Evolutionary conservation across 371 early-diverging fungal genomes (phyloP), one percentile per base, ranked within the genome.

Genomic region (Modicella reniformis): DNA sequence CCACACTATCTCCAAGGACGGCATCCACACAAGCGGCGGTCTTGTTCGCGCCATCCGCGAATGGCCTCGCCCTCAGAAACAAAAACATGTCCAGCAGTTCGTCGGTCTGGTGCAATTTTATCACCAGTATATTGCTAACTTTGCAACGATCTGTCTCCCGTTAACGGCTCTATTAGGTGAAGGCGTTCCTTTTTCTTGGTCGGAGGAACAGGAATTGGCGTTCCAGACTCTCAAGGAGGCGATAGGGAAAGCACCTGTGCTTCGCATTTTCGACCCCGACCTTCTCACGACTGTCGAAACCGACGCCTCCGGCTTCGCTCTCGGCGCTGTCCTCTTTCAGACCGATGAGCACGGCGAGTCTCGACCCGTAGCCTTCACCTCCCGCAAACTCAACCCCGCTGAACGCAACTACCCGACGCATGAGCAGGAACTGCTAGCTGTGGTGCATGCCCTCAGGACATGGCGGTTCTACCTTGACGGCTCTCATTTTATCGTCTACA

Each of bases 51-150:
- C 65, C 8, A 64, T 64, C 37, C 25, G 49, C 3, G 57, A 64
- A 49, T 56, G 65, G 57, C 65, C 57, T 21, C 49, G 57, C 33
- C 65, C 55, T 15, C 32, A 40, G 37, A 62, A 62, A n/a, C 63
- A 54, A 26, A 53, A 44, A 23, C 54, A 62, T 40, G 63, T 54
- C 26, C 63, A 62, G 26, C 54, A 62, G n/a, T 61, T 61, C 21
- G 25, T 61, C 17, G 62, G 62, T 23, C 52, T 61, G 19, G 52
- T 51, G 21, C 62, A 61, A 28, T 26, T 51, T 28, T 51, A 51
- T 25, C 75, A 81, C 0, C 67, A 83, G 2, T 89, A 87, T 57
- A 84, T 90, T 6, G 30, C 53, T 1, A 33, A 80, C 23, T 87
- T 74, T 62, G 68, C 88, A 1, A 4, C 79, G 10, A 66, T 85